phyloP scores from a whole-genome alignment of 345 rosid species.

The Camelina neglecta region DNA sequence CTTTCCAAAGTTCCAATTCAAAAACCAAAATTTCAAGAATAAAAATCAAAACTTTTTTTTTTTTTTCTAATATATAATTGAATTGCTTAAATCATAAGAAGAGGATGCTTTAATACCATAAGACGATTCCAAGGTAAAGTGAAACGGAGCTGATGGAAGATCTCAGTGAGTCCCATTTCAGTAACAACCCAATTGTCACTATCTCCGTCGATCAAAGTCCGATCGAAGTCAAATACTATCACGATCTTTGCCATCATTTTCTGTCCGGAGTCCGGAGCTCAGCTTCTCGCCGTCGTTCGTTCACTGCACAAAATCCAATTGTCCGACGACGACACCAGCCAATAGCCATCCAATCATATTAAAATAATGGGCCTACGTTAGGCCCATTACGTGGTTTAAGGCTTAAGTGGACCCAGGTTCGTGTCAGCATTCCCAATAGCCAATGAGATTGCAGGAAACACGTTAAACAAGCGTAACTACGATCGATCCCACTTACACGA shows the following conservation, averaged over 20 bases:
- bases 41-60: no score
- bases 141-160: conserved; percentile 66
- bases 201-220: conserved; percentile 85
- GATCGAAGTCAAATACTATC: conserved; percentile 81
- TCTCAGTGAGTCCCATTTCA: conserved; percentile 73
- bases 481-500: conserved; percentile 1
- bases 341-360: neutral
- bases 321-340: neutral
- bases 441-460: conserved; percentile 61
- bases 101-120: no score
- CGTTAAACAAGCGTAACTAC: conserved; percentile 45
- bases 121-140: conserved; percentile 80
- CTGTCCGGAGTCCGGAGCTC: conserved; percentile 32
- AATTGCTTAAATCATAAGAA: no score
- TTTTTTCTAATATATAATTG: no score
- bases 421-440: conserved; percentile 28
- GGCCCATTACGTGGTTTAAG: conserved; percentile 15
- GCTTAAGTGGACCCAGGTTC: conserved; percentile 26
- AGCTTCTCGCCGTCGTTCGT: conserved; percentile 16
- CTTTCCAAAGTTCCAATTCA: conserved; percentile 41
- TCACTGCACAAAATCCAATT: neutral
- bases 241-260: conserved; percentile 59
- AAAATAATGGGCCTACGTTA: conserved; percentile 4
- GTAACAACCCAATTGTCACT: conserved; percentile 83
- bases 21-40: neutral